Base-by-base conservation (phyloP, 139 green algal species). In the Picochlorum sp. region DNA sequence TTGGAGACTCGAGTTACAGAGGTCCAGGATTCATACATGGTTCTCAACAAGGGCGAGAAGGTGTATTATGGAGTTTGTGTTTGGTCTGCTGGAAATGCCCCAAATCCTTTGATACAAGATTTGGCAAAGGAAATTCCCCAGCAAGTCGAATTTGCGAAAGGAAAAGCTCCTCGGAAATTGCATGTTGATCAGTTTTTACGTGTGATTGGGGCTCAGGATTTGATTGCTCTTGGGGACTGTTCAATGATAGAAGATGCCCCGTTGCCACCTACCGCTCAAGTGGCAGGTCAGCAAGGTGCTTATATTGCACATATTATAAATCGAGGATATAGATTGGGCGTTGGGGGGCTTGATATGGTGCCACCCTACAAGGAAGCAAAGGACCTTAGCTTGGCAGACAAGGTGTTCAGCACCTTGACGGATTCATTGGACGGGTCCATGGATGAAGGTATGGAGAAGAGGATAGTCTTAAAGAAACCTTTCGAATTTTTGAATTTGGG, bases 281-380 rank as follows among this genome's bases (percentile, higher is more conserved):
- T 91, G 31, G 88, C 88, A 7, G 89, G 96, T 70, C 90, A 96
- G 75, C 87, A 96, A 69, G 88, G 88, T 33, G 72, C 73, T 47
- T 96, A 90, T 72, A 59, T 96, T 28, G 86, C 89, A 1, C 25
- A 40, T 59, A 57, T 81, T 41, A 55, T 83, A 60, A 85, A 83
- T 51, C 40, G 65, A 5, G 57, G 68, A 31, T 81, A 67, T 41
- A 50, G n/a, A 14, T 30, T 76, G 9, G 74, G 74, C 10, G 18
- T 35, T 10, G 75, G 75, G 1, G 18, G 61, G 12, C 72, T 96
- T 3, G 95, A 96, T 51, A 35, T 16, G 24, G 22, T 57, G 3
- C 68, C 73, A 20, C 65, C 59, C 14, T 30, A 14, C 22, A 65
- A 65, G 39, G 41, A 24, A 20, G 59, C 25, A 14, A 12, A 22